Conservation (phyloP, 2,329 filamentous ascomycete species). For the Fonsecaea multimorphosa region DNA sequence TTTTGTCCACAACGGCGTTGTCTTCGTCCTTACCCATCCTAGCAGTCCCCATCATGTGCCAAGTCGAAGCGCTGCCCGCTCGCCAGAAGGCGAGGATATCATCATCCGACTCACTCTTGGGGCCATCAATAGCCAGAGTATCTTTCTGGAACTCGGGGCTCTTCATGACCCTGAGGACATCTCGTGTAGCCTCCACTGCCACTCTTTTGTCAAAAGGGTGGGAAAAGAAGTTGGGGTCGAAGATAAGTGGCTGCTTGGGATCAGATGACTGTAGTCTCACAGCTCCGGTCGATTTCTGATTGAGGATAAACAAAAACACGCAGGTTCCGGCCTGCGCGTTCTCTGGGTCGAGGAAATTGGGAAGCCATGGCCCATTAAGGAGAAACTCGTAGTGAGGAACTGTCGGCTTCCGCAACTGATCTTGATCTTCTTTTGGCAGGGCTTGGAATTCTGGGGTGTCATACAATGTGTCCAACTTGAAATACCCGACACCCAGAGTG, state of each 20-base stretch:
- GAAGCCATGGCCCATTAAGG: constrained; percentile 26
- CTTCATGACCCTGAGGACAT: constrained; percentile 51
- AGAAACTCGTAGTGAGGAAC: constrained; percentile 65
- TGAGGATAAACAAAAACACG: constrained; percentile 60
- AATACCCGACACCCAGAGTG: constrained; percentile 46
- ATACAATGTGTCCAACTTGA: constrained; percentile 52
- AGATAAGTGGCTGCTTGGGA: constrained; percentile 57
- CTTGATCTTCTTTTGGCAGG: constrained; percentile 53
- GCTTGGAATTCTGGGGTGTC: constrained; percentile 57
- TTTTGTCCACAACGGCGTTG: constrained; percentile 56
- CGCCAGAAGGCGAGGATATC: constrained; percentile 59
- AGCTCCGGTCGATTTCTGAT: constrained; percentile 60
- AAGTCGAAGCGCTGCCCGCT: constrained; percentile 54
- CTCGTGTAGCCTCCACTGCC: constrained; percentile 58
- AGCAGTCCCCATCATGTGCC: constrained; percentile 63
- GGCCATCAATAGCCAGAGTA: constrained; percentile 50
- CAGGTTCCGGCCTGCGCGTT: constrained; percentile 42
- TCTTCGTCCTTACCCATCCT: constrained; percentile 61
- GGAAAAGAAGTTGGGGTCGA: constrained; percentile 61
- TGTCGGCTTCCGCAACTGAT: constrained; percentile 55
- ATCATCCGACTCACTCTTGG: constrained; percentile 58
- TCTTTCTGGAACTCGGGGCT: constrained; percentile 55
- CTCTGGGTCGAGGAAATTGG: constrained; percentile 37
- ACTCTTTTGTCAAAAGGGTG: constrained; percentile 62
- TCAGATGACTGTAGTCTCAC: constrained; percentile 61